These are phyloP conservation scores for Fraxinus latifolia DNA, from an alignment of 305 asterid genomes.

Conservation along the genomic window DNA sequence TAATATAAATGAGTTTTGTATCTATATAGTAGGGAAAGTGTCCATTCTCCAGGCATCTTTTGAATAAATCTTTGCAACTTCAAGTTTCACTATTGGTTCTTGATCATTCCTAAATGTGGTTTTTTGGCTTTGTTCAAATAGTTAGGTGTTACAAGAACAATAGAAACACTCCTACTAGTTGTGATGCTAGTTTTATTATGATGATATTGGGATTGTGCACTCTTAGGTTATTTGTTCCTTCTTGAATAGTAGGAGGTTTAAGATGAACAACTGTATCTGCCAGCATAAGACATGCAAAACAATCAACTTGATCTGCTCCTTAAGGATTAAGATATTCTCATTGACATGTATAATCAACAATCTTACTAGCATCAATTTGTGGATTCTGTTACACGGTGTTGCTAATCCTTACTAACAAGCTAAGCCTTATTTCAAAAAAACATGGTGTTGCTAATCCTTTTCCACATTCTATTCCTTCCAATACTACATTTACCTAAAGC, in stretches of 20 bases:
- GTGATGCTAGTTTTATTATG: neutral
- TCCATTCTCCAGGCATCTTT: slow-evolving; percentile 7
- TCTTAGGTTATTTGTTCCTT: neutral
- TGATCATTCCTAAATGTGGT: neutral
- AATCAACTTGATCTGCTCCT: neutral
- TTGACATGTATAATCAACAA: neutral
- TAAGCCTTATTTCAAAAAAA: neutral
- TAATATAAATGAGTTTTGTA: neutral
- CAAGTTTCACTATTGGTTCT: neutral
- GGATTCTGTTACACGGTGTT: neutral
- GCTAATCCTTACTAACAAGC: neutral
- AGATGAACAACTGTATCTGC: neutral
- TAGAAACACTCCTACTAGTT: neutral
- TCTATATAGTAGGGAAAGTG: neutral
- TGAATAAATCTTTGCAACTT: neutral
- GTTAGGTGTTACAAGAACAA: neutral
- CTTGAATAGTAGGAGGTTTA: neutral
- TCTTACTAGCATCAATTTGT: neutral
- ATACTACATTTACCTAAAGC: neutral
- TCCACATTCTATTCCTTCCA: neutral
- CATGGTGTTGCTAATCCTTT: neutral
- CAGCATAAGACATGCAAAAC: neutral
- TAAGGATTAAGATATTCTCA: neutral
- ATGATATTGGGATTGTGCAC: neutral
- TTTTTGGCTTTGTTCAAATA: neutral